Base-by-base conservation (phyloP, 1,139 yeast species). In the Taphrina deformans region DNA sequence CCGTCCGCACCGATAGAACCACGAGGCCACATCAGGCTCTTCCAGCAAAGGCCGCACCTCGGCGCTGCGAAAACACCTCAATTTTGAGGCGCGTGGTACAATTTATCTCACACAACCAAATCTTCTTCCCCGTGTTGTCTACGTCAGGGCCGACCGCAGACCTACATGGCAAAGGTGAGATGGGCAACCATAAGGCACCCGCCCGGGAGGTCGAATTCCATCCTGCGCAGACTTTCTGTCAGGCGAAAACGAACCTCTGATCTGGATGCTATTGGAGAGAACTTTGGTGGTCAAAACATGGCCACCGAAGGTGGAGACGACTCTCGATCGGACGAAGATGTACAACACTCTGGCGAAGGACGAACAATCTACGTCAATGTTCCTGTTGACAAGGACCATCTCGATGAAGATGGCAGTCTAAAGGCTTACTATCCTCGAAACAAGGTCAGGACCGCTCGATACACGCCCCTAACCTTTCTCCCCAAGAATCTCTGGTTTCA, bases 361-460 rank as follows among this genome's bases (percentile, higher is more conserved):
- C 45, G 65, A 2, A 52, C 59, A 10, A 52, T 61, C 35, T 61
- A 41, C 35, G 59, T 61, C 26, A 61, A 61, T 26, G 41, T 44
- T 9, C 65, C 59, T n/a, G 53, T 61, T 31, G 63, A 27, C 27
- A 27, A 41, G 18, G 53, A 61, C 18, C 60, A 29, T 31, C 46
- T 61, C 35, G 52, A 52, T 23, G 65, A 61, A 21, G 64, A 60
- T 41, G 65, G 65, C 29, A 21, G 38, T 5, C 51, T 48, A 29
- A 31, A 26, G 35, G 72, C 77, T 10, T 70, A 73, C 14, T 93
- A 87, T 74, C 86, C 96, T 1, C 82, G 96, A 74, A 93, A 93
- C 78, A 93, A 93, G 76, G 90, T 93, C 72, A 86, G 97, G 78
- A 92, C 99, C 1, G 91, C 99, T 3, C 92, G 91, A 76, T 93